These are phyloP conservation scores for Fomes fomentarius DNA, from an alignment of 1,284 basidiomycete genomes.

Conservation along the genomic window DNA sequence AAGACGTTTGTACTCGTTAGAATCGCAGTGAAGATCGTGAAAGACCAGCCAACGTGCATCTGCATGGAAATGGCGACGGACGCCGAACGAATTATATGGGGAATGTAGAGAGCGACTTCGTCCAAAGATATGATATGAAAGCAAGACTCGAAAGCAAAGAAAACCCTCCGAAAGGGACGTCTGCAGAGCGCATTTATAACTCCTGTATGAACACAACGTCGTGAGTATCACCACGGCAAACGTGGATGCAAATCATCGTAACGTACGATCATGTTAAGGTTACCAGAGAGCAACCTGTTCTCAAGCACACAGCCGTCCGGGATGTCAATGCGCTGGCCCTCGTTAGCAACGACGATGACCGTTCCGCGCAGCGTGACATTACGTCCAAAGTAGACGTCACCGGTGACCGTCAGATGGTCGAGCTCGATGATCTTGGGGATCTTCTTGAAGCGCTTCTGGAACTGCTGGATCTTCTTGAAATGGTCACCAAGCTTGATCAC, in stretches of 20 bases:
- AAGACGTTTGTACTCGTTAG: background rate
- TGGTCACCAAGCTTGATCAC: slow-evolving; percentile 98
- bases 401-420: slow-evolving; percentile 96
- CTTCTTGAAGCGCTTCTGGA: slow-evolving; percentile 98
- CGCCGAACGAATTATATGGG: slow-evolving; percentile 1
- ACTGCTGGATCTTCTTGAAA: slow-evolving; percentile 94
- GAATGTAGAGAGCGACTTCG: slow-evolving; percentile 14
- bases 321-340: slow-evolving; percentile 81
- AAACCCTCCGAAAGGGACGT: background rate
- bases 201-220: slow-evolving; percentile 7
- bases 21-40: background rate
- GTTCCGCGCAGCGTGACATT: slow-evolving; percentile 90
- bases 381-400: slow-evolving; percentile 95
- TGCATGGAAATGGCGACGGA: slow-evolving; percentile 8
- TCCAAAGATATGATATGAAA: slow-evolving; percentile 1
- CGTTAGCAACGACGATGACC: slow-evolving; percentile 63
- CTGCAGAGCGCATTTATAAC: slow-evolving; percentile 4
- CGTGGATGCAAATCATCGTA: no score
- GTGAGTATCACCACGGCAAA: background rate
- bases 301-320: slow-evolving; percentile 95
- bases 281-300: slow-evolving; percentile 73
- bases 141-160: background rate
- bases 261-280: slow-evolving; percentile 53
- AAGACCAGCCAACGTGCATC: background rate
- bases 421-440: slow-evolving; percentile 94